Evolutionary conservation across 192 early-diverging fungal species (phyloP).

Genomic region (Bifiguratus adelaidae): DNA sequence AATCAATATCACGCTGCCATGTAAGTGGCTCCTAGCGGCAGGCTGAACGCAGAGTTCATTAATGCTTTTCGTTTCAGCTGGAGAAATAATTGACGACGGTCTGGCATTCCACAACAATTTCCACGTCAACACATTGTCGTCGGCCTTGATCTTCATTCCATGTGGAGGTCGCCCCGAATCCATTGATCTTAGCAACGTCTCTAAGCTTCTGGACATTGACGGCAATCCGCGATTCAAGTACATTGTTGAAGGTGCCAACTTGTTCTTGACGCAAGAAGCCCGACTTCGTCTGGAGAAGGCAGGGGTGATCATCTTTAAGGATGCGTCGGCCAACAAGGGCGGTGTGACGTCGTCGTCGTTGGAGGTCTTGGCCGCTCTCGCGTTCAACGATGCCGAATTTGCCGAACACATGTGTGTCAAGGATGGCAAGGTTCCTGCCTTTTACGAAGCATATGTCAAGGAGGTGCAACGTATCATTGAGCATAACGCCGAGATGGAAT

Average conservation of each 20-base stretch:
- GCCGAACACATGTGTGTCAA: slow-evolving; percentile 86
- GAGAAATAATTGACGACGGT: slow-evolving; percentile 78
- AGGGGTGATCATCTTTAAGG: slow-evolving; percentile 93
- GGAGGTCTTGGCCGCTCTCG: slow-evolving; percentile 92
- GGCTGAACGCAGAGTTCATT: too few species aligned
- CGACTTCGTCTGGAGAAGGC: slow-evolving; percentile 92
- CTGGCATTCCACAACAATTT: slow-evolving; percentile 95
- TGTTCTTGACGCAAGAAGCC: slow-evolving; percentile 99
- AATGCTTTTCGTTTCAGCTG: slow-evolving; percentile 75
- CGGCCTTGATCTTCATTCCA: slow-evolving; percentile 89
- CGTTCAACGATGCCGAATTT: slow-evolving; percentile 90
- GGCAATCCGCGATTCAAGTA: slow-evolving; percentile 93
- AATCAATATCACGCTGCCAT: slow-evolving; percentile 78
- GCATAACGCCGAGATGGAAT: slow-evolving; percentile 88
- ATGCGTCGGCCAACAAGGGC: slow-evolving; percentile 99
- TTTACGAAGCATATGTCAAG: slow-evolving; percentile 91
- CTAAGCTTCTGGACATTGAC: slow-evolving; percentile 63
- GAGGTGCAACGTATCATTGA: slow-evolving; percentile 90
- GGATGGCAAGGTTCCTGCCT: slow-evolving; percentile 59
- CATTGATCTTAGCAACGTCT: slow-evolving; percentile 88
- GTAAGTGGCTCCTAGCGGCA: too few species aligned
- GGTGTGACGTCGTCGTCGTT: slow-evolving; percentile 97
- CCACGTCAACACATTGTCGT: slow-evolving; percentile 75
- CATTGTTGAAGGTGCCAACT: slow-evolving; percentile 97
- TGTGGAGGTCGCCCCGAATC: slow-evolving; percentile 98